Percentiles rank a stretch among this genome's conserved stretches.
phyloP scores from a whole-genome alignment of 2,329 filamentous ascomycete genomes.

The Aureobasidium zeae region DNA sequence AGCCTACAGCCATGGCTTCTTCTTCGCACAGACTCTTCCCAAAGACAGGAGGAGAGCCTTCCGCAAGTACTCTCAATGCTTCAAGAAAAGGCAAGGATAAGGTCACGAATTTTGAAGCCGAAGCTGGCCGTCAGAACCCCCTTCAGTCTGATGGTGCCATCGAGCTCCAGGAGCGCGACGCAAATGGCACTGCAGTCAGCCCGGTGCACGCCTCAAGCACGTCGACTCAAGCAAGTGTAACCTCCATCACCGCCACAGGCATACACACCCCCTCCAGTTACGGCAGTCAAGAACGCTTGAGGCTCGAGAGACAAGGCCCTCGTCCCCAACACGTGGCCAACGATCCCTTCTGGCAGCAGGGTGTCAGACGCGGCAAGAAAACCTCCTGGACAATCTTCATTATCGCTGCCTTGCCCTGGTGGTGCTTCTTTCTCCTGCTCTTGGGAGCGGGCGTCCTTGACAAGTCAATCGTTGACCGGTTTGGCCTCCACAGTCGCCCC shows the following conservation, averaged over 20 bases:
- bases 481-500: neutral
- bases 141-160: too few species aligned
- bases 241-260: slow-evolving; percentile 2
- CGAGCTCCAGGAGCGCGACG: too few species aligned
- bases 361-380: neutral
- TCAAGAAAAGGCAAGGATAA: too few species aligned
- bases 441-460: neutral
- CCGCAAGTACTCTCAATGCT: too few species aligned
- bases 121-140: too few species aligned
- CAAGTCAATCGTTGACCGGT: neutral
- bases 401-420: neutral
- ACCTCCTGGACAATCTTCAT: slow-evolving; percentile 2
- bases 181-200: too few species aligned
- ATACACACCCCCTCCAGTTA: too few species aligned
- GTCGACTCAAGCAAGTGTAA: neutral
- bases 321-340: neutral
- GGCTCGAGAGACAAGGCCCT: slow-evolving; percentile 4
- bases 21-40: too few species aligned
- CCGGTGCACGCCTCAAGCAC: too few species aligned
- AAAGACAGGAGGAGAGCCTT: too few species aligned
- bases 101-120: too few species aligned
- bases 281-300: neutral
- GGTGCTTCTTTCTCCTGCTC: neutral
- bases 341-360: neutral
- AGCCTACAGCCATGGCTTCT: too few species aligned